Percentiles rank a stretch among this genome's conserved stretches.
Evolutionary conservation across 2,329 filamentous ascomycete genomes (phyloP).

Genomic region (Alternaria alternata): DNA sequence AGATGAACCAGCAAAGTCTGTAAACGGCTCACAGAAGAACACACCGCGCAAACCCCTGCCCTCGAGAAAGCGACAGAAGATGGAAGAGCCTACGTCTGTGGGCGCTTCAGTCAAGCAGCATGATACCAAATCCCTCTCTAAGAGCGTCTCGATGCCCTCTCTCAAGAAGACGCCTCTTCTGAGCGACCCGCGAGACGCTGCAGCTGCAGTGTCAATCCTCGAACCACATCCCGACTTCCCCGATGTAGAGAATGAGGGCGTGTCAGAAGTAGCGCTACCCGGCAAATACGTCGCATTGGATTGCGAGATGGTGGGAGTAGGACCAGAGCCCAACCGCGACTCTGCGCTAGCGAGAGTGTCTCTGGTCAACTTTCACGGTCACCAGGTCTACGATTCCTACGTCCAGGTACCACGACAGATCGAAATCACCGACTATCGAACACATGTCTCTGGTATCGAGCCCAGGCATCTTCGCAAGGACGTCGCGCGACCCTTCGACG

Average conservation of each 20-base stretch:
- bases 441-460: conserved; percentile 81
- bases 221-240: conserved; percentile 51
- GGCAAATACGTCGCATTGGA: conserved; percentile 94
- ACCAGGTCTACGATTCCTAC: conserved; percentile 92
- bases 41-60: conserved; percentile 27
- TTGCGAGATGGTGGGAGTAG: conserved; percentile 97
- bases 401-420: conserved; percentile 74
- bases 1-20: conserved; percentile 29
- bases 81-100: conserved; percentile 47
- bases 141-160: conserved; percentile 45
- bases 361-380: conserved; percentile 91
- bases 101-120: conserved; percentile 45
- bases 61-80: conserved; percentile 49
- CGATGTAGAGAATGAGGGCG: conserved; percentile 55
- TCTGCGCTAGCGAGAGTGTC: conserved; percentile 87
- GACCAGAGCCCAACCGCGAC: conserved; percentile 67
- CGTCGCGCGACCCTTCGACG: conserved; percentile 66
- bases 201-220: conserved; percentile 63
- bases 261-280: conserved; percentile 66
- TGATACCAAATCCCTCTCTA: conserved; percentile 55
- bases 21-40: conserved; percentile 45
- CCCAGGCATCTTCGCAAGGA: conserved; percentile 72
- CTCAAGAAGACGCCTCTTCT: conserved; percentile 58
- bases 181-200: conserved; percentile 60
- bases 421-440: conserved; percentile 88